Conservation (phyloP, 768 basidiomycete genomes). For the Candolleomyces aberdarensis region DNA sequence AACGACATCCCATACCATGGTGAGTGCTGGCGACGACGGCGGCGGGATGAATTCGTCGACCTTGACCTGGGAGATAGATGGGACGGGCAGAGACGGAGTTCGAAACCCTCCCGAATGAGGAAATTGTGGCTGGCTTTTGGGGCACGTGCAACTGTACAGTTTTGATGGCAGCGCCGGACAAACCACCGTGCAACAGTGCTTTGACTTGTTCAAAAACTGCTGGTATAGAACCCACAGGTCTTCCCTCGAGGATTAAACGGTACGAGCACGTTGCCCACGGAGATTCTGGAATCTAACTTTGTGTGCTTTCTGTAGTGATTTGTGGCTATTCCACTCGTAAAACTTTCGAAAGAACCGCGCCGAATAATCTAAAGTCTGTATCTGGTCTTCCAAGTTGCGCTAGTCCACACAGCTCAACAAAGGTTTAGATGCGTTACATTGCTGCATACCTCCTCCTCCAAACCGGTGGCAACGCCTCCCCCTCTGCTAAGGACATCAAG, state of each 20-base stretch:
- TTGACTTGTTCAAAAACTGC: constrained; percentile 25
- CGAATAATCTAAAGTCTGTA: constrained; percentile 41
- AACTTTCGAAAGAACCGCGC: constrained; percentile 22
- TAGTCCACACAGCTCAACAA: background rate
- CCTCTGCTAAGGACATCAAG: constrained; percentile 84
- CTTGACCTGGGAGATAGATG: constrained; percentile 19
- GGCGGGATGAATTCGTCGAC: constrained; percentile 28
- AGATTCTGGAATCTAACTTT: constrained; percentile 6
- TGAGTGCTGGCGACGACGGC: constrained; percentile 39
- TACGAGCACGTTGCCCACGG: constrained; percentile 20
- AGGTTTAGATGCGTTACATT: constrained; percentile 77
- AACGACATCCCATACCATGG: constrained; percentile 34
- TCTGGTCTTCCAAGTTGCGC: background rate
- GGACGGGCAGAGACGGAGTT: constrained; percentile 21
- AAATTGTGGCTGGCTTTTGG: constrained; percentile 37
- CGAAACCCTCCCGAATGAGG: constrained; percentile 21
- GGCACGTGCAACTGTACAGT: constrained; percentile 65
- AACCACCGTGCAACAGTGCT: constrained; percentile 13
- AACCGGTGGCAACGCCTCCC: constrained; percentile 86
- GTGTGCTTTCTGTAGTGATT: constrained; percentile 57
- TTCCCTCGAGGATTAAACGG: constrained; percentile 90
- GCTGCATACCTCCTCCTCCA: constrained; percentile 98
- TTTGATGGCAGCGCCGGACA: constrained; percentile 17
- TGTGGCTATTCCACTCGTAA: constrained; percentile 75
- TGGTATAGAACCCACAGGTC: constrained; percentile 90